phyloP scores from a whole-genome alignment of 2,329 filamentous ascomycete genomes.

The Cadophora sp. region DNA sequence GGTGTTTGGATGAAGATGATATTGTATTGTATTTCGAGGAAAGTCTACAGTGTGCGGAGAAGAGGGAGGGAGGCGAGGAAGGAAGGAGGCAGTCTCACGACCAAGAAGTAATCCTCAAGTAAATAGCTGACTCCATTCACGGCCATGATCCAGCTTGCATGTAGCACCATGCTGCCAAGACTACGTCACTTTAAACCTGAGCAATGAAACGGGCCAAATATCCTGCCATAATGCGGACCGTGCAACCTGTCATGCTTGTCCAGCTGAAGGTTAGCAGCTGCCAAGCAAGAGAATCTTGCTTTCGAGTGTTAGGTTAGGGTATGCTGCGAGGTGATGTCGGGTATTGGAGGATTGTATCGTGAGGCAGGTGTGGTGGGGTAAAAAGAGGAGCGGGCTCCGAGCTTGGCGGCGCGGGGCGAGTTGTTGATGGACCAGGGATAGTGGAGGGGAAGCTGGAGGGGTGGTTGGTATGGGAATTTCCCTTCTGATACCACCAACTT shows the following conservation, averaged over 20 bases:
- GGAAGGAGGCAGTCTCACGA: not conserved
- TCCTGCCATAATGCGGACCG: not conserved
- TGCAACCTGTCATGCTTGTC: slow-evolving; percentile 7
- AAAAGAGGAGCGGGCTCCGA: too few relatives aligned
- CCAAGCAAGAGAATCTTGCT: slow-evolving; percentile 13
- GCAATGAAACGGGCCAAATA: not conserved
- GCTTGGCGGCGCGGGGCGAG: slow-evolving; percentile 16
- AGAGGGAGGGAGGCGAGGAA: not conserved
- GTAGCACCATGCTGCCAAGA: not conserved
- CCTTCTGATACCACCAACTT: not conserved
- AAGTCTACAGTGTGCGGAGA: too few relatives aligned
- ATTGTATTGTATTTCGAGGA: too few relatives aligned
- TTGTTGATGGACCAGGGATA: slow-evolving; percentile 1
- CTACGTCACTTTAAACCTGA: slow-evolving; percentile 14
- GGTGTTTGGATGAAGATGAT: not conserved
- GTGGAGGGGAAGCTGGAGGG: not conserved
- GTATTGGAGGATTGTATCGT: slow-evolving; percentile 37
- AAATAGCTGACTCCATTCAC: slow-evolving; percentile 4
- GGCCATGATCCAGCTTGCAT: not conserved
- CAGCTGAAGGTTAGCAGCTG: slow-evolving; percentile 18
- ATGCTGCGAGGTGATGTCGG: slow-evolving; percentile 44
- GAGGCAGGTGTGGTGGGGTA: slow-evolving; percentile 41
- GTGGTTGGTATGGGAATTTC: not conserved
- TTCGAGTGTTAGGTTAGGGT: slow-evolving; percentile 21
- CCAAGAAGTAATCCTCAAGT: not conserved